phyloP scores from a whole-genome alignment of 495 filamentous ascomycete genomes.

The Oleoguttula mirabilis region DNA sequence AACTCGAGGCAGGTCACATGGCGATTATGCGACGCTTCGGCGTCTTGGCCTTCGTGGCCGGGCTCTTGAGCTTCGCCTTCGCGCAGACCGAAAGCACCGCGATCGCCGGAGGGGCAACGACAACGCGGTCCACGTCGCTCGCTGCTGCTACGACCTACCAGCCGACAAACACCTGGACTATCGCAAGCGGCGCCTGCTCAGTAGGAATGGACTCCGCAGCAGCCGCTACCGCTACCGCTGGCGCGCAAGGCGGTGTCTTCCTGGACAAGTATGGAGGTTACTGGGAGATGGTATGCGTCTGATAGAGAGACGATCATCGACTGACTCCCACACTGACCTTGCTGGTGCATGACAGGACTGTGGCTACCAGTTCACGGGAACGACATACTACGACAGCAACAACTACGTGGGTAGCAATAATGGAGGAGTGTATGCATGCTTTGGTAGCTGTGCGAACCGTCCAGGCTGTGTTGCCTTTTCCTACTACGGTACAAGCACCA shows the following conservation, averaged over 20 bases:
- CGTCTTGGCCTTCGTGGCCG: constrained; percentile 6
- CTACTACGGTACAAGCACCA: background rate
- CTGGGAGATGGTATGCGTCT: background rate
- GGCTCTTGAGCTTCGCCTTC: background rate
- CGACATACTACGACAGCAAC: background rate
- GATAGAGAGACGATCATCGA: too few species aligned
- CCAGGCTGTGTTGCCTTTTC: background rate
- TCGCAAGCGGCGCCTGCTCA: background rate
- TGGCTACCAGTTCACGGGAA: background rate
- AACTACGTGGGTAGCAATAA: background rate
- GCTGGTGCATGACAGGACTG: too few species aligned
- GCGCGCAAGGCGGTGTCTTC: background rate
- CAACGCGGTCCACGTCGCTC: background rate
- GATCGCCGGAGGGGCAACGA: background rate
- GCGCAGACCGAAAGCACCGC: background rate
- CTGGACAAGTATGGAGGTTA: background rate
- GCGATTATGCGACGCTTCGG: constrained; percentile 3
- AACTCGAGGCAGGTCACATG: background rate
- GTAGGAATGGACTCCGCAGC: too few species aligned
- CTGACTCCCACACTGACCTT: too few species aligned
- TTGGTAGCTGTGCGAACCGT: background rate
- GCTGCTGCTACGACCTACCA: background rate
- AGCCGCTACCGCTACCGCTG: background rate
- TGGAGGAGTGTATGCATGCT: background rate
- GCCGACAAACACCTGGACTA: background rate